These are phyloP conservation scores for Cymbidium sinense DNA, from an alignment of 106 monocot species.

Conservation along the genomic window DNA sequence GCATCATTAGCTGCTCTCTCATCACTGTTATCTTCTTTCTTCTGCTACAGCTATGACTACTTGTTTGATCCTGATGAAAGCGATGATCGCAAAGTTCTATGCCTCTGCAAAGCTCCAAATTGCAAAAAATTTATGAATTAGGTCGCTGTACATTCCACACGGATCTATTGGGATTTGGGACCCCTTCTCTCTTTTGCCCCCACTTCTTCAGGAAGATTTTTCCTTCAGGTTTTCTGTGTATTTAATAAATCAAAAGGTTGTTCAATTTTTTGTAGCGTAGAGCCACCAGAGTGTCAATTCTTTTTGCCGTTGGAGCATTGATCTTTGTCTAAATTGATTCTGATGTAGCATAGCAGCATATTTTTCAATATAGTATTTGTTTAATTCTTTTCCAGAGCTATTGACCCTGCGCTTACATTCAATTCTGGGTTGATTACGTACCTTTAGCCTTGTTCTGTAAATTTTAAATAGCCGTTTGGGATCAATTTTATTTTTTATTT, in stretches of 20 bases:
- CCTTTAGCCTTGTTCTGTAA: too few relatives aligned
- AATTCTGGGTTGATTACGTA: too few relatives aligned
- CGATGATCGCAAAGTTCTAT: constrained; percentile 68
- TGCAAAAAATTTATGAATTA: constrained; percentile 87
- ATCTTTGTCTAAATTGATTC: not conserved
- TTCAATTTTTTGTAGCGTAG: not conserved
- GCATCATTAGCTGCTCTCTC: not conserved
- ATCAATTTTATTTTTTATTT: too few relatives aligned
- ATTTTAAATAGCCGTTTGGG: too few relatives aligned
- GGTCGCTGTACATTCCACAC: not conserved
- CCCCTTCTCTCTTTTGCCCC: not conserved
- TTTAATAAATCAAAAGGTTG: not conserved
- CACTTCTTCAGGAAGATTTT: not conserved
- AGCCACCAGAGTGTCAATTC: not conserved
- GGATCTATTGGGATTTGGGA: not conserved
- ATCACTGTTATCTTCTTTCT: not conserved
- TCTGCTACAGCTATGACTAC: constrained; percentile 65
- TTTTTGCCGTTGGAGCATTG: not conserved
- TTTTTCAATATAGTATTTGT: not conserved
- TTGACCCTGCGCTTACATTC: too few relatives aligned
- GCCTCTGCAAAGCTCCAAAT: constrained; percentile 58
- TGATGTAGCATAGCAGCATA: not conserved
- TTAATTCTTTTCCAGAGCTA: not conserved
- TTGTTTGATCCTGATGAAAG: constrained; percentile 73
- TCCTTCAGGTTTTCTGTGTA: not conserved